These are phyloP conservation scores for Pachysandra terminalis DNA, from an alignment of 164 flowering plant genomes.

Conservation along the genomic window DNA sequence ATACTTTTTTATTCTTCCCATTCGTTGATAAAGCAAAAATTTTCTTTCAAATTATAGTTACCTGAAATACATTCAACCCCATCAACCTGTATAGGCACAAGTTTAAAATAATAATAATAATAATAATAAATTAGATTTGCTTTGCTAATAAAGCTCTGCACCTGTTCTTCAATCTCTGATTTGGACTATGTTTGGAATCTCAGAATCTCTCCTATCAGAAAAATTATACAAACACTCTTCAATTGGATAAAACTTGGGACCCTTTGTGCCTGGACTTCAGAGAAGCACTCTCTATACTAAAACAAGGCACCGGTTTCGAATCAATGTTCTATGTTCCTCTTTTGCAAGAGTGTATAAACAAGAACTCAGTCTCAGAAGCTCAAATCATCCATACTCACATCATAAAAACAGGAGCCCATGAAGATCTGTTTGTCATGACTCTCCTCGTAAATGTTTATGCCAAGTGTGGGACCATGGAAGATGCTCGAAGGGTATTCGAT, in stretches of 20 bases:
- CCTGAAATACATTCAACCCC: neutral
- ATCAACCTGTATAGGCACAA: neutral
- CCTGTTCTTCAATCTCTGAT: slow-evolving; percentile 9
- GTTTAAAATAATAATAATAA: too few species aligned
- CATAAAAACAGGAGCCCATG: slow-evolving; percentile 50
- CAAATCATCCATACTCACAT: slow-evolving; percentile 59
- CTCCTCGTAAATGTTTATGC: slow-evolving; percentile 65
- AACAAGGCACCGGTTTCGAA: slow-evolving; percentile 33
- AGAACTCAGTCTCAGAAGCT: slow-evolving; percentile 36
- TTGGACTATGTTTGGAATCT: slow-evolving; percentile 5
- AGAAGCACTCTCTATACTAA: slow-evolving; percentile 41
- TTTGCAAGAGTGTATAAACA: slow-evolving; percentile 54
- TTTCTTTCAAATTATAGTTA: neutral
- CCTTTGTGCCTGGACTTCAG: slow-evolving; percentile 33
- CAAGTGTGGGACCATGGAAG: slow-evolving; percentile 62
- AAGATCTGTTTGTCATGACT: slow-evolving; percentile 48
- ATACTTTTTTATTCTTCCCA: neutral
- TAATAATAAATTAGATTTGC: too few species aligned
- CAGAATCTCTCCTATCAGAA: slow-evolving; percentile 41
- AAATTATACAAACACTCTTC: slow-evolving; percentile 18
- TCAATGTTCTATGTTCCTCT: slow-evolving; percentile 54
- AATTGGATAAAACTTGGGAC: slow-evolving; percentile 27
- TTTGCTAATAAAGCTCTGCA: neutral
- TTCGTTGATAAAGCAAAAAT: neutral
- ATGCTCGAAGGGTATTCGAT: slow-evolving; percentile 57